Evolutionary conservation across 2,329 filamentous ascomycete genomes (phyloP).

Genomic region (Aureobasidium vineae): DNA sequence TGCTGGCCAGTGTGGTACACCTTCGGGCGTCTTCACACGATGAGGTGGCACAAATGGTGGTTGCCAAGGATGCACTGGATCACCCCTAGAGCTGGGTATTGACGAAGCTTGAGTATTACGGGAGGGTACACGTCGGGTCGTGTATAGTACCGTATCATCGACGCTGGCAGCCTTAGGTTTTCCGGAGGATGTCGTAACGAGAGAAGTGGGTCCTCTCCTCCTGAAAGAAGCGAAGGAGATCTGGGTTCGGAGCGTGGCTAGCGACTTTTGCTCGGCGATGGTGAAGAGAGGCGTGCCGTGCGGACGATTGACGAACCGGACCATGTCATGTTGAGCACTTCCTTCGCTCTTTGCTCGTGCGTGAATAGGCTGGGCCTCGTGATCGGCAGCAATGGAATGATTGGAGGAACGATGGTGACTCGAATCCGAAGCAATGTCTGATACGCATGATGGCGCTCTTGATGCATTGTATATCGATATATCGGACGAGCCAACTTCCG

Average conservation of each 20-base stretch:
- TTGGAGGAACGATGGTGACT: neutral
- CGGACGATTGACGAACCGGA: slow-evolving; percentile 33
- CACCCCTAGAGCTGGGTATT: neutral
- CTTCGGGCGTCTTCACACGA: slow-evolving; percentile 25
- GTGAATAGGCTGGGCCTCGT: neutral
- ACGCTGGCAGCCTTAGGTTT: slow-evolving; percentile 16
- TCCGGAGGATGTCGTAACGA: neutral
- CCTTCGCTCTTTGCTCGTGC: slow-evolving; percentile 13
- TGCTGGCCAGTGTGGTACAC: slow-evolving; percentile 35
- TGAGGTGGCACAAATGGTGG: slow-evolving; percentile 22
- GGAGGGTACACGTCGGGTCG: neutral
- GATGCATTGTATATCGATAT: slow-evolving; percentile 24
- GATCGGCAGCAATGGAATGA: neutral
- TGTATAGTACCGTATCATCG: neutral
- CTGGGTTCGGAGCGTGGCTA: slow-evolving; percentile 42
- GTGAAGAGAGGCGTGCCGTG: slow-evolving; percentile 45
- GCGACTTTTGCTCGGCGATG: slow-evolving; percentile 46
- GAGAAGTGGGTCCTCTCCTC: neutral
- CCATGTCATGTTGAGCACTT: slow-evolving; percentile 12
- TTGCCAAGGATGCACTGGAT: slow-evolving; percentile 10
- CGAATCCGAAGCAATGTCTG: neutral
- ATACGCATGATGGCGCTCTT: slow-evolving; percentile 3
- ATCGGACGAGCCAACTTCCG: slow-evolving; percentile 6
- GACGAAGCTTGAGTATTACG: neutral
- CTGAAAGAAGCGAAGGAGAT: slow-evolving; percentile 34